Percentiles rank a stretch among this genome's conserved stretches.
Evolutionary conservation across 352 stramenopile species (phyloP).

Genomic region (Phytophthora ramorum): DNA sequence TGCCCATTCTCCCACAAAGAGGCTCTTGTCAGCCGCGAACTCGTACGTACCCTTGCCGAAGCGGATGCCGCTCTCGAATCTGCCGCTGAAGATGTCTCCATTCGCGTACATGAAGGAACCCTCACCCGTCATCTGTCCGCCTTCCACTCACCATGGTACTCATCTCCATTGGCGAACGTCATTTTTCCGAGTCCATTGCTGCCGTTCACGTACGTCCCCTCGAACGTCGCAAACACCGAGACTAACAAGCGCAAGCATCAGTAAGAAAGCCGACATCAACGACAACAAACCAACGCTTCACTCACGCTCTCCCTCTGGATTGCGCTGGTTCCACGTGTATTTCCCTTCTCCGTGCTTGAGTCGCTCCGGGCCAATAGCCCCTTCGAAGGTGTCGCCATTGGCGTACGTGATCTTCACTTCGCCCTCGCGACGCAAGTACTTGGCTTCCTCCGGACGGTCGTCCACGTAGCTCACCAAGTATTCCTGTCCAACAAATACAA

Average conservation of each 20-base stretch:
- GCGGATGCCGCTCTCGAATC: constrained; percentile 83
- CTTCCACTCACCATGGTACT: constrained; percentile 92
- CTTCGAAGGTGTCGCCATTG: constrained; percentile 93
- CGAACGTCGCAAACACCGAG: constrained; percentile 79
- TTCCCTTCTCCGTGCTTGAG: constrained; percentile 89
- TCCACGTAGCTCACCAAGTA: constrained; percentile 89
- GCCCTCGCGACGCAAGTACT: constrained; percentile 86
- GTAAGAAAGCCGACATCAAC: background rate
- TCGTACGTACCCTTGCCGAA: constrained; percentile 91
- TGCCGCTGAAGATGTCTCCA: constrained; percentile 92
- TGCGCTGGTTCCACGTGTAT: constrained; percentile 87
- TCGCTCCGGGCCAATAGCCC: constrained; percentile 73
- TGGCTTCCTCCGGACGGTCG: constrained; percentile 85
- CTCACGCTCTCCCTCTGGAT: constrained; percentile 70
- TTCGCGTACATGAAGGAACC: constrained; percentile 93
- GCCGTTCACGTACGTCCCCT: constrained; percentile 89
- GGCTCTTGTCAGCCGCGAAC: constrained; percentile 81
- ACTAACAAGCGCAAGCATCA: constrained; percentile 35
- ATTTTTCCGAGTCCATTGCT: constrained; percentile 92
- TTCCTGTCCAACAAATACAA: constrained; percentile 40
- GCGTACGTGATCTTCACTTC: constrained; percentile 90
- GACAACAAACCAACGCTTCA: constrained; percentile 1
- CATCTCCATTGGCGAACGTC: constrained; percentile 90
- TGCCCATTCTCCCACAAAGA: constrained; percentile 88
- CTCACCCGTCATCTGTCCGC: constrained; percentile 87